phyloP scores from a whole-genome alignment of 129 eudicot genomes.

The Escallonia rubra region DNA sequence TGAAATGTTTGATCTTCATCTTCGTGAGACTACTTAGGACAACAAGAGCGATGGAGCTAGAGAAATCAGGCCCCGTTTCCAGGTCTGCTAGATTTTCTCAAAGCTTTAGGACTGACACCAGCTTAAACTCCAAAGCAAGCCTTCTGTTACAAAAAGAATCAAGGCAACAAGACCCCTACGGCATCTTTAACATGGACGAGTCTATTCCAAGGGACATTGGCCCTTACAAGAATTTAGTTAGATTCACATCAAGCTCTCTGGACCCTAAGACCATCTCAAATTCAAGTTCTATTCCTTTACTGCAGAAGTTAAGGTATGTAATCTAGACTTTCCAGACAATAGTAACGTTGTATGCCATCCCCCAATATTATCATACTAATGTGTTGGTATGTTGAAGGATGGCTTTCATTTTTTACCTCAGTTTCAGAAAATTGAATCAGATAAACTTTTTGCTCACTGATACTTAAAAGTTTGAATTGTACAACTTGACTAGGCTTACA shows the following conservation, averaged over 20 bases:
- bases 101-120: constrained; percentile 80
- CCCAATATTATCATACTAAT: too few species aligned
- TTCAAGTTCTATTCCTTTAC: constrained; percentile 71
- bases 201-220: constrained; percentile 94
- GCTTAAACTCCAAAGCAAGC: constrained; percentile 58
- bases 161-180: constrained; percentile 87
- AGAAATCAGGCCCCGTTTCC: constrained; percentile 80
- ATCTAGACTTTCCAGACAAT: too few species aligned
- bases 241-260: constrained; percentile 68
- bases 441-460: too few species aligned
- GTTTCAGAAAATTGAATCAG: too few species aligned
- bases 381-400: too few species aligned
- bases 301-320: constrained; percentile 73
- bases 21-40: constrained; percentile 69
- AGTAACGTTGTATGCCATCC: too few species aligned
- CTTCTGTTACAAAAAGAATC: constrained; percentile 69
- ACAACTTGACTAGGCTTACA: too few species aligned
- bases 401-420: too few species aligned
- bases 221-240: constrained; percentile 85
- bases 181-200: constrained; percentile 73
- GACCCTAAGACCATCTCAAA: constrained; percentile 87
- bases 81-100: constrained; percentile 68
- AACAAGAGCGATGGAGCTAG: constrained; percentile 76
- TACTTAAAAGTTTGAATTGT: too few species aligned
- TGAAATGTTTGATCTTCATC: constrained; percentile 81